Conservation (phyloP, 169 alveolate genomes). For the Cryptosporidium muris region DNA sequence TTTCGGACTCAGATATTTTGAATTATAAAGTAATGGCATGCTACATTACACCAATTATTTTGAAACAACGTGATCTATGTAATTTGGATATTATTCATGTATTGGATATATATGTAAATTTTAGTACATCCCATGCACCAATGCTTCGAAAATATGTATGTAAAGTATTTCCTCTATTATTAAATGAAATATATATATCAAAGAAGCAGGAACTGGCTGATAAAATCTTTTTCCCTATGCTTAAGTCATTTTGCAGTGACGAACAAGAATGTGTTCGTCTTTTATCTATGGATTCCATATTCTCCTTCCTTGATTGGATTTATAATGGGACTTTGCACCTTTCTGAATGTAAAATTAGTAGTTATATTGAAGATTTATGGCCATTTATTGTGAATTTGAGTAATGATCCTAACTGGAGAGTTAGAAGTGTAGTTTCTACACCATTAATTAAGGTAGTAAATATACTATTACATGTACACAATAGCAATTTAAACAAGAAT, state of each 20-base stretch:
- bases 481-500: no score
- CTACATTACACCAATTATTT: slow-evolving; percentile 34
- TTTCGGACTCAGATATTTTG: slow-evolving; percentile 35
- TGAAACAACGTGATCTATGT: slow-evolving; percentile 31
- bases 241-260: slow-evolving; percentile 42
- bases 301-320: slow-evolving; percentile 5
- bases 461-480: no score
- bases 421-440: slow-evolving; percentile 33
- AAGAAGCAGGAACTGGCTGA: slow-evolving; percentile 15
- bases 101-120: slow-evolving; percentile 8
- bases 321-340: no score
- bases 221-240: slow-evolving; percentile 31
- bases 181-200: slow-evolving; percentile 6
- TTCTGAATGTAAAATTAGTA: no score
- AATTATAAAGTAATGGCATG: slow-evolving; percentile 56
- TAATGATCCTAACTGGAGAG: slow-evolving; percentile 50
- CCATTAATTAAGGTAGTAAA: slow-evolving; percentile 9
- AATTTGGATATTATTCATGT: slow-evolving; percentile 4
- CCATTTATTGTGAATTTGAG: slow-evolving; percentile 29
- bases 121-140: slow-evolving; percentile 54
- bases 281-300: slow-evolving; percentile 24
- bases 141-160: slow-evolving; percentile 59
- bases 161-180: slow-evolving; percentile 24
- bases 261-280: slow-evolving; percentile 63
- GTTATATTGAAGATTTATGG: slow-evolving; percentile 8